Evolutionary conservation across 176 grass and related monocot species (phyloP).

Genomic region (Aegilops longissima): DNA sequence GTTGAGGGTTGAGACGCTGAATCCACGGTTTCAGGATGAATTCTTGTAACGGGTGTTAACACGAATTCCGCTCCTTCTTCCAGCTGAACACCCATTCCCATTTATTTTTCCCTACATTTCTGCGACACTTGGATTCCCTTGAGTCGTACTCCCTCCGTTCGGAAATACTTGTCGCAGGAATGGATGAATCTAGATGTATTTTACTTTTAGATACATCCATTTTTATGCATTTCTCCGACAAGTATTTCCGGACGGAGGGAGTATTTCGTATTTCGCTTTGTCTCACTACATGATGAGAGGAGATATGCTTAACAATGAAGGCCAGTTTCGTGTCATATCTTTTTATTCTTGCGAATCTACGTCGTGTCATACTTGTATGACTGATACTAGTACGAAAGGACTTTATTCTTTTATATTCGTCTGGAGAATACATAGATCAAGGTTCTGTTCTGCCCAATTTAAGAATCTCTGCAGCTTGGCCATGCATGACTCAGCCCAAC

Average conservation of each 20-base stretch:
- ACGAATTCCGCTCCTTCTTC: too few species aligned
- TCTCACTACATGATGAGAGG: neutral
- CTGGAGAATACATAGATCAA: neutral
- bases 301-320: constrained; percentile 17
- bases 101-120: constrained; percentile 10
- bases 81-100: neutral
- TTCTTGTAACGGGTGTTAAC: neutral
- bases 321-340: neutral
- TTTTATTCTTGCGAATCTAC: neutral
- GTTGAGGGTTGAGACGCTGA: constrained; percentile 29
- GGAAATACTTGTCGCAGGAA: too few species aligned
- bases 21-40: neutral
- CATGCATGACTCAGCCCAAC: constrained; percentile 23
- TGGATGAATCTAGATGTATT: too few species aligned
- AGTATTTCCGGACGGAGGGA: too few species aligned
- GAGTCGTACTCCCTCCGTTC: neutral
- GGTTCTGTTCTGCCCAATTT: neutral
- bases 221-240: too few species aligned
- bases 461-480: constrained; percentile 7
- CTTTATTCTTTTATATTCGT: neutral
- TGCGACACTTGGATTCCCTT: neutral
- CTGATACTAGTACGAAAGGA: neutral
- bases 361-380: neutral
- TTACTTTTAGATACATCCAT: too few species aligned
- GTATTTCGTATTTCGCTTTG: neutral